Base-by-base conservation (phyloP, 192 early-diverging fungal genomes). In the Mortierella antarctica region DNA sequence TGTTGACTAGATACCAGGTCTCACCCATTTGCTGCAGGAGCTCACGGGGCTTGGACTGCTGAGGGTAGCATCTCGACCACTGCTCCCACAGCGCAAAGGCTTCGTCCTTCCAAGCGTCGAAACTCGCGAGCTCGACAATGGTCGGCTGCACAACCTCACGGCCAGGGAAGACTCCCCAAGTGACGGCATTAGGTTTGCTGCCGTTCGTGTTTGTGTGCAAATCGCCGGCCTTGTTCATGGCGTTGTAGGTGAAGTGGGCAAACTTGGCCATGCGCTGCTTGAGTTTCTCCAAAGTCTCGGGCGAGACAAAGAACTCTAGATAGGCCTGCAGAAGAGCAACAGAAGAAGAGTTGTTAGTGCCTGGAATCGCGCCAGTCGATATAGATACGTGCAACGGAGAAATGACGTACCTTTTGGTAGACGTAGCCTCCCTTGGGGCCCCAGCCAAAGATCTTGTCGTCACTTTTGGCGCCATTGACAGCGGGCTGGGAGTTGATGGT, bases 131-230 rank as follows among this genome's bases (percentile, higher is more conserved):
- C 70, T 98, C 97, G 53, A 98, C 96, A 82, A 98, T 93, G 18
- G 97, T 98, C 15, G 96, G 96, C 86, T 98, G 97, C 54, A 97
- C 85, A 62, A 98, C 95, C 84, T 98, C 97, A 76, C 96, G 94
- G 53, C 96, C 96, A 1, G 96, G 96, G 92, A 98, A 98, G 42
- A 98, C 96, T 53, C 97, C 97, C 97, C 97, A 98, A 13, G 97
- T 98, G 46, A 98, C 96, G 8, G 97, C 97, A 68, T 96, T 98
- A 44, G 96, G 92, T 45, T 88, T 87, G 71, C 95, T 94, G 40
- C 84, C 84, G 45, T 89, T 83, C 66, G 91, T 92, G 87, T 98
- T 98, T 65, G 94, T 96, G 54, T 87, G 83, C 57, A 98, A 83
- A 70, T 98, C 92, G 62, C 97, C 96, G 62, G 89, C 39, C 78